Conservation (phyloP, 257 asterid species). For the Gentiana straminea region DNA sequence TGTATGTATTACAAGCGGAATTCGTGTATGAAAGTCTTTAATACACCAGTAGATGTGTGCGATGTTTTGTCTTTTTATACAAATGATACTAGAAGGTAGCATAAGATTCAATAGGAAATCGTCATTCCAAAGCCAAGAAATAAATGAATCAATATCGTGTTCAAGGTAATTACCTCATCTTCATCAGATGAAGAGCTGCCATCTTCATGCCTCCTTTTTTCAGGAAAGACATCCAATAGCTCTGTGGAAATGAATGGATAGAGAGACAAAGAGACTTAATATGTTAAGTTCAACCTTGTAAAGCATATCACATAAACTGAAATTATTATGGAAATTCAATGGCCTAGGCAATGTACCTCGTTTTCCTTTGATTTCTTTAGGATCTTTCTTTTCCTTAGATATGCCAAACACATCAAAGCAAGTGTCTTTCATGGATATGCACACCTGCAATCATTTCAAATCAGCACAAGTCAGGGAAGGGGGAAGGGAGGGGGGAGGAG, state of each 20-base stretch:
- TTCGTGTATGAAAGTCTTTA: too few species aligned
- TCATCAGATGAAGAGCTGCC: constrained; percentile 71
- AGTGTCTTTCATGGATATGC: constrained; percentile 72
- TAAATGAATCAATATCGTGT: neutral
- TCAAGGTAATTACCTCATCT: constrained; percentile 28
- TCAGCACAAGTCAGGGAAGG: neutral
- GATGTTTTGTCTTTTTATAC: too few species aligned
- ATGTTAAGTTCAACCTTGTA: neutral
- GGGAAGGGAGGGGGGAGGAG: neutral
- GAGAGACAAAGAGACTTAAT: neutral
- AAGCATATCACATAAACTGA: constrained; percentile 1
- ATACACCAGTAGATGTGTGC: too few species aligned
- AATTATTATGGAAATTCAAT: neutral
- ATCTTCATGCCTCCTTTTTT: constrained; percentile 61
- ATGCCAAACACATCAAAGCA: constrained; percentile 77
- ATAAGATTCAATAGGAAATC: too few species aligned
- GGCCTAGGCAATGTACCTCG: constrained; percentile 40
- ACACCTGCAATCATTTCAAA: constrained; percentile 38
- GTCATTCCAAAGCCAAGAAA: too few species aligned
- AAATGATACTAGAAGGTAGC: too few species aligned
- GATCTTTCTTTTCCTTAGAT: constrained; percentile 69
- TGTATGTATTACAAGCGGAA: too few species aligned
- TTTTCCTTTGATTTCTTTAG: constrained; percentile 66
- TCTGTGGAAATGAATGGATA: constrained; percentile 26
- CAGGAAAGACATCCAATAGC: constrained; percentile 81